Evolutionary conservation across 192 early-diverging fungal genomes (phyloP).

Genomic region (Coemansia erecta): DNA sequence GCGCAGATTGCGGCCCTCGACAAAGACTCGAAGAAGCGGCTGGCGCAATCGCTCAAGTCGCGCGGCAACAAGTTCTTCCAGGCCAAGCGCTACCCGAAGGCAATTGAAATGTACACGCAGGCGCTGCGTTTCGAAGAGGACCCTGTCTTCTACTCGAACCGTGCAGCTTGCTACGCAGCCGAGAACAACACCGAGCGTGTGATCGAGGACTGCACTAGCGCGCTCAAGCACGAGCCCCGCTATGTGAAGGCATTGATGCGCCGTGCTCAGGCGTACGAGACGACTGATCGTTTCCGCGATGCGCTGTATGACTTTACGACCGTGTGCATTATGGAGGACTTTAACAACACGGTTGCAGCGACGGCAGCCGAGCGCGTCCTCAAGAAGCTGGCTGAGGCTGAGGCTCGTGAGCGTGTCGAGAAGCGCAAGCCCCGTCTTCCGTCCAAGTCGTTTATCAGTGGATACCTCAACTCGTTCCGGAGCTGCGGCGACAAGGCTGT

Average conservation of each 20-base stretch:
- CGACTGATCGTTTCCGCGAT: conserved; percentile 46
- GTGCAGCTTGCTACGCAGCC: conserved; percentile 89
- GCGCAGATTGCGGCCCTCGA: conserved; percentile 54
- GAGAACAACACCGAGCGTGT: conserved; percentile 69
- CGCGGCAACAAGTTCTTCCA: conserved; percentile 86
- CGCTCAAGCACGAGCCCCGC: conserved; percentile 76
- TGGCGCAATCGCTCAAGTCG: conserved; percentile 75
- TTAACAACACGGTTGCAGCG: conserved; percentile 80
- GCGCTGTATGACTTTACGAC: conserved; percentile 83
- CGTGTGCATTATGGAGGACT: conserved; percentile 91
- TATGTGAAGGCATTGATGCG: conserved; percentile 88
- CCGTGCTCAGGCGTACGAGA: conserved; percentile 66
- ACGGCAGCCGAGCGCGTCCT: conserved; percentile 84
- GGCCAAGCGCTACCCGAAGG: conserved; percentile 79
- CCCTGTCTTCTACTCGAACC: conserved; percentile 92
- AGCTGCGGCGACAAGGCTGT: conserved; percentile 34
- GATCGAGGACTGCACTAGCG: conserved; percentile 81
- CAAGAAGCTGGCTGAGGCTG: conserved; percentile 73
- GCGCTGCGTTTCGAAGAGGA: conserved; percentile 80
- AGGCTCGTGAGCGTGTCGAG: conserved; percentile 68
- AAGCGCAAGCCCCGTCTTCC: conserved; percentile 70
- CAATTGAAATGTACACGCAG: conserved; percentile 82
- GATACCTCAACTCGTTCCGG: conserved; percentile 93
- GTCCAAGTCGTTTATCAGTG: conserved; percentile 87
- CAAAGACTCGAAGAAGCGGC: conserved; percentile 50